Conservation (phyloP, 176 grass and related monocot genomes). For the Musa beccarii region DNA sequence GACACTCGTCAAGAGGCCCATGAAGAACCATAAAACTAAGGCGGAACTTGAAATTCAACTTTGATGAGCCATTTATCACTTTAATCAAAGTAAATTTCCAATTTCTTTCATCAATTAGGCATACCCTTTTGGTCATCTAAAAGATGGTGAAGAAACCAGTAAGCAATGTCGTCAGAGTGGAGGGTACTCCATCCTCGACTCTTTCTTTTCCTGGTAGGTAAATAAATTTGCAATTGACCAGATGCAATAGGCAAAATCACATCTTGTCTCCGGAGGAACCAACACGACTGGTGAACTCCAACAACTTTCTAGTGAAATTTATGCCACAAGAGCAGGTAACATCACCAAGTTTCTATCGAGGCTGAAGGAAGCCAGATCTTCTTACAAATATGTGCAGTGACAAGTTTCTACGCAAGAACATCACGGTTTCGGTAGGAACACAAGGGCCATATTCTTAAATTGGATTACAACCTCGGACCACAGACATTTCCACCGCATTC, state of each 20-base stretch:
- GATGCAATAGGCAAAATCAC: not conserved
- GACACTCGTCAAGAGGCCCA: too few relatives aligned
- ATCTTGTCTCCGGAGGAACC: not conserved
- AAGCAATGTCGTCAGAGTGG: too few relatives aligned
- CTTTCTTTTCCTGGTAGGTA: too few relatives aligned
- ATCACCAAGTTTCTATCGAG: not conserved
- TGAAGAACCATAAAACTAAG: too few relatives aligned
- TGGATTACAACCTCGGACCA: not conserved
- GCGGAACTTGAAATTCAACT: too few relatives aligned
- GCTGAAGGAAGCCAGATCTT: too few relatives aligned
- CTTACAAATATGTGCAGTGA: not conserved
- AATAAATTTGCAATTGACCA: not conserved
- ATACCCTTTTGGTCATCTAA: too few relatives aligned
- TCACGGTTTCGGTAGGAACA: not conserved
- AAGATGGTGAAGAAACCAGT: too few relatives aligned
- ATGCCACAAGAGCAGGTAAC: not conserved
- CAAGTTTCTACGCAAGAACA: not conserved
- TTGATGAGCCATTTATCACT: too few relatives aligned
- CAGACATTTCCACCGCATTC: not conserved
- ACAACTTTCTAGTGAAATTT: not conserved
- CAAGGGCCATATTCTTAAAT: not conserved
- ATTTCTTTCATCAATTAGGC: too few relatives aligned
- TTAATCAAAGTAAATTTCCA: too few relatives aligned
- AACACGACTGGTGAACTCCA: not conserved
- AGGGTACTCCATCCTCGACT: too few relatives aligned